A percentile compares a stretch with the other conserved stretches of the same genome.
Conservation (phyloP, 257 asterid genomes). For the Primulina huaijiensis region DNA sequence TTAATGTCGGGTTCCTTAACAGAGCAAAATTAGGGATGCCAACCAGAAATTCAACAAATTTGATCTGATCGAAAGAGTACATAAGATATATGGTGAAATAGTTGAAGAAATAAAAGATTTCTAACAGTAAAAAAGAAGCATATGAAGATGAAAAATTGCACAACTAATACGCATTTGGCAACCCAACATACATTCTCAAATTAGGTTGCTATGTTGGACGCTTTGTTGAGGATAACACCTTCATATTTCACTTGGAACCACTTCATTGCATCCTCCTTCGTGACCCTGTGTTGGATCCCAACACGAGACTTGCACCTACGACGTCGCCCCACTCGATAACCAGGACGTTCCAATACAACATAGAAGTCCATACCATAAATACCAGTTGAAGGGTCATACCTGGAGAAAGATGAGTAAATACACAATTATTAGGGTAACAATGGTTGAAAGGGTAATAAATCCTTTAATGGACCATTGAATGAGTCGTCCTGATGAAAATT, state of each 20-base stretch:
- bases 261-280: constrained; percentile 23
- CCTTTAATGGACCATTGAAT: too few species aligned
- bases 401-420: neutral
- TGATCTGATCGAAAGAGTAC: neutral
- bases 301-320: constrained; percentile 23
- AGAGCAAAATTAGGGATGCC: neutral
- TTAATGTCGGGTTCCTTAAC: neutral
- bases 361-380: constrained; percentile 26
- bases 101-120: neutral
- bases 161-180: neutral
- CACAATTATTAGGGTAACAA: neutral
- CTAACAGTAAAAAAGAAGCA: constrained; percentile 3
- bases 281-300: constrained; percentile 24
- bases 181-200: neutral
- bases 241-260: constrained; percentile 25
- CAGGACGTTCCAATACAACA: constrained; percentile 22
- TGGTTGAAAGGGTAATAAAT: neutral
- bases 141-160: neutral
- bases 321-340: constrained; percentile 18
- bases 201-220: constrained; percentile 29
- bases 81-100: neutral
- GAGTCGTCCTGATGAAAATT: neutral
- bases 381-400: constrained; percentile 24
- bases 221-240: constrained; percentile 36
- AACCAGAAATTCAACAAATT: neutral